Conservation (phyloP, 352 stramenopile species). For the Pilasporangium apinafurcum region DNA sequence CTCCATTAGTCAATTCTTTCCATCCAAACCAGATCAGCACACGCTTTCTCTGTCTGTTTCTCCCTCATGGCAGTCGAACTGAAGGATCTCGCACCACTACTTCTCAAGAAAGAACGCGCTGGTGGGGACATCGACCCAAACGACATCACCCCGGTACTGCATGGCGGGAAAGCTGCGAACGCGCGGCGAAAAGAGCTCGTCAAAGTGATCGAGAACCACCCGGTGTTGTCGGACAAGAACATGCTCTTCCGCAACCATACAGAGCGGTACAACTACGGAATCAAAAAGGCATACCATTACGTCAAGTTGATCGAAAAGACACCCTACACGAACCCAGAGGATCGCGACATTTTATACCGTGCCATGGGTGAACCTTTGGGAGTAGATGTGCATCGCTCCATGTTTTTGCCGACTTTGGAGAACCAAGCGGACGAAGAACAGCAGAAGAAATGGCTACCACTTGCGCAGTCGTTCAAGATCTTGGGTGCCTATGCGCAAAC, state of each 20-base stretch:
- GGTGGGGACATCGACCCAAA: constrained; percentile 5
- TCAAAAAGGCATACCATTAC: constrained; percentile 31
- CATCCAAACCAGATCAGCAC: too few relatives aligned
- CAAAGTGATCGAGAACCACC: constrained; percentile 12
- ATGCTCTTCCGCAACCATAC: constrained; percentile 39
- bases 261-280: constrained; percentile 18
- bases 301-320: constrained; percentile 26
- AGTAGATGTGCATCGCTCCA: constrained; percentile 50
- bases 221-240: constrained; percentile 36
- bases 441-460: constrained; percentile 51
- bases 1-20: too few relatives aligned
- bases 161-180: constrained; percentile 4
- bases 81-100: constrained; percentile 12
- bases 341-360: constrained; percentile 28
- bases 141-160: constrained; percentile 6
- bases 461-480: constrained; percentile 59
- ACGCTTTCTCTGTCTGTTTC: too few relatives aligned
- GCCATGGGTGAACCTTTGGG: constrained; percentile 36
- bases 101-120: constrained; percentile 12
- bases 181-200: constrained; percentile 6
- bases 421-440: constrained; percentile 60
- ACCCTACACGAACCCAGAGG: constrained; percentile 16
- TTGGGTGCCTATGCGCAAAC: constrained; percentile 94
- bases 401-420: constrained; percentile 67
- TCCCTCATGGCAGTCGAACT: too few relatives aligned